Base-by-base conservation (phyloP, 1,139 yeast genomes). In the Geotrichum candidum region DNA sequence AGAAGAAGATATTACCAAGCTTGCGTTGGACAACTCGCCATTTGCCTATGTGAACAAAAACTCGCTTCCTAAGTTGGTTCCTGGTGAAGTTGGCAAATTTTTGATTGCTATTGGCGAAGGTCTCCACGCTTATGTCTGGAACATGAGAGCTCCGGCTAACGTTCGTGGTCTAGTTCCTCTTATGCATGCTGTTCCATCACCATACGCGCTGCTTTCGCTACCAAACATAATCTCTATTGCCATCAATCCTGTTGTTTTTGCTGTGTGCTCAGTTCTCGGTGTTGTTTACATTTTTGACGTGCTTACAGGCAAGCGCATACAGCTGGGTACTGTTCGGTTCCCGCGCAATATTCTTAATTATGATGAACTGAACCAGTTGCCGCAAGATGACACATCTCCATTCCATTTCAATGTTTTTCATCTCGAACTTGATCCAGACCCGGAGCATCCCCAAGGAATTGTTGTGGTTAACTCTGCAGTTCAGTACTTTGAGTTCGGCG, bases 401-500 rank as follows among this genome's bases (percentile, higher is more conserved):
- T 13, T 50, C 22, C 22, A 27, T 27, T 50, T 51, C 25, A 22
- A 25, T 9, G 57, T 56, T 15, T 58, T 74, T 6, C 76, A 74
- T 23, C 78, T 84, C 1, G 68, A 72, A 38, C 68, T 86, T 48
- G 84, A 81, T 56, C 77, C 77, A 4, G 77, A 78, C 62, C 69
- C 81, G 70, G 50, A 68, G 7, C 75, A 77, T 11, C 76, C 83
- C 1, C 78, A 79, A 63, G 92, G 91, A 1, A 70, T 85, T 1
- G 74, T 85, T 2, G 76, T 81, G 1, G 80, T 84, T 60, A 86
- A 85, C 2, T 82, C 84, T 27, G 76, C 82, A 0, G 74, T 86
- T 0, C 90, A 86, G 68, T 84, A 82, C 68, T 86, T 87, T 69
- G 84, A 83, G 65, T 80, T 84, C 72, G 94, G 92, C 5, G 78